Base-by-base conservation (phyloP, 306 rosid species). In the Acacia melanoxylon region DNA sequence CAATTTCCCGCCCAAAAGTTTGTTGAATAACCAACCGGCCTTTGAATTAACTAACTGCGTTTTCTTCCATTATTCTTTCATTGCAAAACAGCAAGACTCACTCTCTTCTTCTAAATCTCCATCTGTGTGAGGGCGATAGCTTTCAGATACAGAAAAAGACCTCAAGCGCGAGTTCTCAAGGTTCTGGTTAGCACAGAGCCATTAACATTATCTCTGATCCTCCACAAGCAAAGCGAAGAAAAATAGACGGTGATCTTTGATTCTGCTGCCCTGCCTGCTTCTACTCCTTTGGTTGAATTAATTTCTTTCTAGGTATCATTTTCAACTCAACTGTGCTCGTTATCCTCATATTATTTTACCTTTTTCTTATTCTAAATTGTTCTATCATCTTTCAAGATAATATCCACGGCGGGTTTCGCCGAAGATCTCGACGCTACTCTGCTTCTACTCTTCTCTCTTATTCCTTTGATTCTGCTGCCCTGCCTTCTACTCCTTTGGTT, bases 221-320 rank as follows among this genome's bases (percentile, higher is more conserved):
- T 24, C 48, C 72, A 19, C 72, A 68, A 68, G 40, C 48, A 35
- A 35, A 68, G 72, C 48, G 27, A 68, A 37, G 72, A 68, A 68
- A 22, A 67, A 67, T 15, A 24, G 72, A 37, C 48, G 22, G 16
- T 37, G 7, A 67, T 67, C 90, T 0, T 17, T 62, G 54, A 49
- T 89, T 41, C 78, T 94, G 24, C 14, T 92, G 49, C 74, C 88
- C n/a, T 81, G 91, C 85, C 1, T 86, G 83, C 83, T 88, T 71
- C 54, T 86, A 35, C 40, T 35, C 11, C 48, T 68, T 20, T 68
- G 46, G 46, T 68, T 42, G 27, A 17, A 17, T 37, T 35, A 24
- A n/a, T n/a, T n/a, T n/a, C 15, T 68, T 37, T 68, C 72, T 15
- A 19, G 72, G 72, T 68, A 37, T 24, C 13, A 19, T 37, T 17